A percentile compares a stretch with the other conserved stretches of the same genome.
phyloP scores from a whole-genome alignment of 768 basidiomycete species.

The Leccinum obscurum region DNA sequence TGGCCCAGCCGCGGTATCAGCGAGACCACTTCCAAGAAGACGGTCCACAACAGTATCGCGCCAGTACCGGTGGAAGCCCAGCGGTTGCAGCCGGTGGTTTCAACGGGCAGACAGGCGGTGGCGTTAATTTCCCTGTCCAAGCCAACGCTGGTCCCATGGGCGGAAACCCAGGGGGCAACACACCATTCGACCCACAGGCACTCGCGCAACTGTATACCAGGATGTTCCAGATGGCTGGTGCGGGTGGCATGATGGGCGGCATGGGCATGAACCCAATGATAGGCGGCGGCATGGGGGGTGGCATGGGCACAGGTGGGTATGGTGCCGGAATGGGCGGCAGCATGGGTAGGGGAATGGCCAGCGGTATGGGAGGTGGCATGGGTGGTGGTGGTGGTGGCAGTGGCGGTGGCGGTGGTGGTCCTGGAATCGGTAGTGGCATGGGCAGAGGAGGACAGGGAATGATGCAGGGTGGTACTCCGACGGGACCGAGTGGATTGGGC shows the following conservation, averaged over 20 bases:
- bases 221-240: constrained; percentile 87
- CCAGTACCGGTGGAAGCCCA: constrained; percentile 8
- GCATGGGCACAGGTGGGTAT: constrained; percentile 35
- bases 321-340: constrained; percentile 37
- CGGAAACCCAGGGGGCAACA: constrained; percentile 43
- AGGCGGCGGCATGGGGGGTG: constrained; percentile 36
- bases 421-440: constrained; percentile 39
- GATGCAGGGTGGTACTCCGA: constrained; percentile 37
- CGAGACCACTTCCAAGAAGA: constrained; percentile 63
- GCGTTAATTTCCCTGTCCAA: constrained; percentile 36
- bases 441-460: constrained; percentile 39
- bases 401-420: constrained; percentile 43
- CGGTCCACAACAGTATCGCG: constrained; percentile 26
- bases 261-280: constrained; percentile 43
- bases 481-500: constrained; percentile 44
- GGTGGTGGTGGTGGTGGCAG: constrained; percentile 33
- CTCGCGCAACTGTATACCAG: constrained; percentile 92
- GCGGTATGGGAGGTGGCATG: constrained; percentile 44
- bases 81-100: constrained; percentile 24
- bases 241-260: constrained; percentile 43
- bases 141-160: constrained; percentile 25
- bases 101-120: constrained; percentile 35
- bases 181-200: constrained; percentile 88
- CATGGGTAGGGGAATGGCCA: constrained; percentile 35
- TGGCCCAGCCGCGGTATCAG: constrained; percentile 89